Base-by-base conservation (phyloP, 1,284 basidiomycete species). In the Boletus nobilissimus region DNA sequence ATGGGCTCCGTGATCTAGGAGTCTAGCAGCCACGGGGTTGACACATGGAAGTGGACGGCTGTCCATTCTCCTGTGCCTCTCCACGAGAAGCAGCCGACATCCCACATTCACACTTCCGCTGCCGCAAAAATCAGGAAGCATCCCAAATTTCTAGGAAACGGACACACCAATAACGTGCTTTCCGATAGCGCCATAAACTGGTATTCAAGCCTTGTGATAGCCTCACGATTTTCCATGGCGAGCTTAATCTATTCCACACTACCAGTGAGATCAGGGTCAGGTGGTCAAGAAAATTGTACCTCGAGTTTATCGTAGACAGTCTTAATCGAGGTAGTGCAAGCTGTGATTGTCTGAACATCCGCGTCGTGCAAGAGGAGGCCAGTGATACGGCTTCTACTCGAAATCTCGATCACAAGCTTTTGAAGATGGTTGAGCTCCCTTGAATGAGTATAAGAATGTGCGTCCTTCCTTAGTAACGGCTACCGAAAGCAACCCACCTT, bases 341-440 rank as follows among this genome's bases (percentile, higher is more conserved):
- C 70, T 2, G 29, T 70, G n/a, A 83, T 72, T 5, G 73, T 70
- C 18, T 62, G 26, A n/a, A 83, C 43, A 51, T 84, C 80, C 8
- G 62, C 65, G 3, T 77, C 78, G 32, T 77, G 63, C 9, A 82
- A 38, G 19, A 82, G 13, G 39, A 82, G 79, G 7, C 82, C 75
- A 48, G 72, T 9, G 14, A 66, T 6, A 66, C 19, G 19, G 10
- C 19, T 19, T 63, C 79, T 79, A 26, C 38, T 63, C 32, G 70
- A 73, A 24, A 81, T 80, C 29, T 40, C 74, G 36, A 26, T n/a
- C 36, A 83, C 80, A 5, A 76, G 24, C 5, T 18, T 66, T 51
- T 74, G 74, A 73, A 82, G 78, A 18, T 54, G 39, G 24, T 32
- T 46, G 19, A 82, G 78, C n/a, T 81, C 78, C n/a, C 81, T 82